Conservation (phyloP, 495 filamentous ascomycete genomes). For the Aspergillus incahuasiensis region DNA sequence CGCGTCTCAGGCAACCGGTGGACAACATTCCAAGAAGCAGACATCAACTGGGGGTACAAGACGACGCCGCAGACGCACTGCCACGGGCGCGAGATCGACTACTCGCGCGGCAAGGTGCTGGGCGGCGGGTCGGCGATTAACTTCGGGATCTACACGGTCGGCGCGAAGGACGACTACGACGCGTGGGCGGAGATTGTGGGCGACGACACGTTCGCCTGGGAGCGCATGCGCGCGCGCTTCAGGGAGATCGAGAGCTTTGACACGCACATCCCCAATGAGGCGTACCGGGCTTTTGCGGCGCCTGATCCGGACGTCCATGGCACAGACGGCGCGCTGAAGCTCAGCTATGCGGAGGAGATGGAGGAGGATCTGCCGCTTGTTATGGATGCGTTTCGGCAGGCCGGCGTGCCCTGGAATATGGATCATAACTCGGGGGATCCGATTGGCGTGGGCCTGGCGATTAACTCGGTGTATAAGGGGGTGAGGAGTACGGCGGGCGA, state of each 20-base stretch:
- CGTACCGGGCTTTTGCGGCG: slow-evolving; percentile 34
- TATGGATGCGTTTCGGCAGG: slow-evolving; percentile 40
- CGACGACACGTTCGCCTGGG: slow-evolving; percentile 49
- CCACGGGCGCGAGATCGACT: slow-evolving; percentile 47
- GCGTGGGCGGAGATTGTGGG: slow-evolving; percentile 42
- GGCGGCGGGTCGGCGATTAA: slow-evolving; percentile 62
- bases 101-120: slow-evolving; percentile 54
- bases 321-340: slow-evolving; percentile 37
- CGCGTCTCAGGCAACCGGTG: slow-evolving; percentile 51
- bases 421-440: slow-evolving; percentile 61
- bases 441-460: slow-evolving; percentile 48
- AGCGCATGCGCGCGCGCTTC: slow-evolving; percentile 41
- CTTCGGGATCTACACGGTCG: slow-evolving; percentile 55
- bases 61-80: slow-evolving; percentile 51
- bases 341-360: slow-evolving; percentile 45
- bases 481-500: slow-evolving; percentile 49
- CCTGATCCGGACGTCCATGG: slow-evolving; percentile 43
- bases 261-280: slow-evolving; percentile 26
- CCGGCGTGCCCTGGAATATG: slow-evolving; percentile 44
- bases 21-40: slow-evolving; percentile 41
- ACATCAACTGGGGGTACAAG: slow-evolving; percentile 58
- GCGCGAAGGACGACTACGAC: slow-evolving; percentile 57
- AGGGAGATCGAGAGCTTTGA: slow-evolving; percentile 54
- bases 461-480: slow-evolving; percentile 46
- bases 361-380: slow-evolving; percentile 44